These are phyloP conservation scores for Cystobasidium slooffiae DNA, from an alignment of 1,284 basidiomycete genomes.

Conservation along the genomic window DNA sequence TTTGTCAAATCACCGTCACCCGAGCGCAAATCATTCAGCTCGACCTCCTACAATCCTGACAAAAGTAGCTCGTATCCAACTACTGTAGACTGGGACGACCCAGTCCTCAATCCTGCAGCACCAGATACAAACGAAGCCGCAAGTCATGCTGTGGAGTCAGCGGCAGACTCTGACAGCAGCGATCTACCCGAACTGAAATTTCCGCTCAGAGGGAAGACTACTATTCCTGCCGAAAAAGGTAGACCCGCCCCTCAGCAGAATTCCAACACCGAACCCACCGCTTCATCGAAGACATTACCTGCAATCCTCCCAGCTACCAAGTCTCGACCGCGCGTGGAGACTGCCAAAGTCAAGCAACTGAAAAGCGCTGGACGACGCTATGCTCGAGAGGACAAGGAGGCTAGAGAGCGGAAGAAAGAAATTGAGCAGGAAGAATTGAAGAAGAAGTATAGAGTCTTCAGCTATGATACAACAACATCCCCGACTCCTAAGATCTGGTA, in stretches of 20 bases:
- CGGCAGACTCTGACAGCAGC: conserved; percentile 15
- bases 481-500: conserved; percentile 32
- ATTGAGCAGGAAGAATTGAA: conserved; percentile 14
- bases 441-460: conserved; percentile 1
- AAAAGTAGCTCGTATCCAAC: not conserved
- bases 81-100: conserved; percentile 37
- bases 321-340: not conserved
- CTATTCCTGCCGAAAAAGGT: no score
- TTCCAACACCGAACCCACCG: no score
- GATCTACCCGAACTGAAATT: conserved; percentile 16
- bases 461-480: conserved; percentile 27
- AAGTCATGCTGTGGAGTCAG: not conserved
- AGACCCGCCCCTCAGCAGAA: no score
- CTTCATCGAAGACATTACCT: not conserved
- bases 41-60: not conserved
- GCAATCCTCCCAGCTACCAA: not conserved
- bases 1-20: not conserved
- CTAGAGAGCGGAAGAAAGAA: conserved; percentile 6
- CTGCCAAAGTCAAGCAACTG: conserved; percentile 12
- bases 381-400: conserved; percentile 12
- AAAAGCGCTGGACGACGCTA: not conserved
- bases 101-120: conserved; percentile 23
- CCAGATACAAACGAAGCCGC: not conserved
- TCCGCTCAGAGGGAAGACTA: not conserved
- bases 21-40: not conserved